Base-by-base conservation (phyloP, 2,329 filamentous ascomycete genomes). In the Arthrobotrys pseudoclavata region DNA sequence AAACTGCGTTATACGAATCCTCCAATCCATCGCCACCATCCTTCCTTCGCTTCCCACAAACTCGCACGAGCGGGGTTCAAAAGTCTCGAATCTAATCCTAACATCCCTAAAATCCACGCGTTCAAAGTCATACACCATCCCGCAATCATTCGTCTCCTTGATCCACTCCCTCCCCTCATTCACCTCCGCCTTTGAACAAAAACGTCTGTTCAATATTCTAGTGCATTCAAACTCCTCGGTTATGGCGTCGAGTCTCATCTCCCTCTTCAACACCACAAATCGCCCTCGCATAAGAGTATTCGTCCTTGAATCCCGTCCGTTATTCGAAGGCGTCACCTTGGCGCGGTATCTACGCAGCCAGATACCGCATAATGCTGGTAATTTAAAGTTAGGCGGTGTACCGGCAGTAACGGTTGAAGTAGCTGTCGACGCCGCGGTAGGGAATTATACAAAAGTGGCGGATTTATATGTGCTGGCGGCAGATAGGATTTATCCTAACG, bases 401-500 rank as follows among this genome's bases (percentile, higher is more conserved):
- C 48, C 79, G 0, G 63, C 69, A 2, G 75, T 79, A 15, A 74
- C 55, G 0, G 75, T 79, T 5, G 75, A 79, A 22, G 75, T 79
- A 2, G 75, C 75, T n/a, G 75, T 79, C n/a, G 75, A 79, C 15
- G 75, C 75, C 12, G 75, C 75, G 3, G 75, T 79, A 29, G 69
- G 75, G 9, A 74, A 74, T 47, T 79, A 79, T 18, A 74, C 75
- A 4, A 79, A 72, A 26, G 75, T 74, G 0, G 69, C 75, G 24
- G 75, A 79, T 50, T 53, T 79, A 12, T 79, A 74, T n/a, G 69
- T 79, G 0, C 37, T 79, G 18, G 75, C 75, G 3, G 75, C 75
- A 9, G 75, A 79, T 57, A 69, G 75, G 48, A 79, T 79, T 63
- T 79, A 79, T n/a, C 69, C 75, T 47, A 79, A 79, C 37, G 75